phyloP scores from a whole-genome alignment of 129 eudicot species.

The Cynara cardunculus region DNA sequence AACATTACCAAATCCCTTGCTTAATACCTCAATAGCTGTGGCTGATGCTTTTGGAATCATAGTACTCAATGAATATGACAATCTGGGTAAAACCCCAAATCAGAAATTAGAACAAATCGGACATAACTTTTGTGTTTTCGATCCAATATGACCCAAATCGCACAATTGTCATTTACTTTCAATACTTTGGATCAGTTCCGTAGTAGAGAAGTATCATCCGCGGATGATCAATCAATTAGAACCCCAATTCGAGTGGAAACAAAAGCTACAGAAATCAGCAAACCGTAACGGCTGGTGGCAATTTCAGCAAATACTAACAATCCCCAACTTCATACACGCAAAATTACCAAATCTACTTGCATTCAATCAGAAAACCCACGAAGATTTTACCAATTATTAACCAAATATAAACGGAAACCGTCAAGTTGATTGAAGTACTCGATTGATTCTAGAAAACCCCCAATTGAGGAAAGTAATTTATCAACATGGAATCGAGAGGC shows the following conservation, averaged over 20 bases:
- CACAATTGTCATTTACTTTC: background rate
- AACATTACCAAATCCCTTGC: slow-evolving; percentile 7
- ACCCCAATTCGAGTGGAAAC: background rate
- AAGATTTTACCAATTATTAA: background rate
- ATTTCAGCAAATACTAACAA: slow-evolving; percentile 4
- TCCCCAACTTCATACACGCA: slow-evolving; percentile 3
- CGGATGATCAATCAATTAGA: background rate
- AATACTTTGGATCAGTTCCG: background rate
- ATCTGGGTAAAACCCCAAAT: slow-evolving; percentile 50
- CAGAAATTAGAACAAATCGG: slow-evolving; percentile 25
- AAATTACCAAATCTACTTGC: background rate
- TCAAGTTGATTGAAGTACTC: background rate
- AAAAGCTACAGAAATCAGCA: background rate
- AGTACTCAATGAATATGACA: slow-evolving; percentile 40
- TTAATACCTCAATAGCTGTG: slow-evolving; percentile 75
- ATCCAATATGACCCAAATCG: slow-evolving; percentile 2
- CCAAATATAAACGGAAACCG: background rate
- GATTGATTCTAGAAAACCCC: background rate
- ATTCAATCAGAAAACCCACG: slow-evolving; percentile 9
- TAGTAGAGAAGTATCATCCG: background rate
- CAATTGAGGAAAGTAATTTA: background rate
- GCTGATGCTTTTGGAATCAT: slow-evolving; percentile 63
- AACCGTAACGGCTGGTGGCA: background rate
- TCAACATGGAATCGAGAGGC: background rate
- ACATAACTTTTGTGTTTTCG: background rate